These are phyloP conservation scores for Neofusicoccum sp. DNA, from an alignment of 2,329 filamentous ascomycete genomes.

Conservation along the genomic window DNA sequence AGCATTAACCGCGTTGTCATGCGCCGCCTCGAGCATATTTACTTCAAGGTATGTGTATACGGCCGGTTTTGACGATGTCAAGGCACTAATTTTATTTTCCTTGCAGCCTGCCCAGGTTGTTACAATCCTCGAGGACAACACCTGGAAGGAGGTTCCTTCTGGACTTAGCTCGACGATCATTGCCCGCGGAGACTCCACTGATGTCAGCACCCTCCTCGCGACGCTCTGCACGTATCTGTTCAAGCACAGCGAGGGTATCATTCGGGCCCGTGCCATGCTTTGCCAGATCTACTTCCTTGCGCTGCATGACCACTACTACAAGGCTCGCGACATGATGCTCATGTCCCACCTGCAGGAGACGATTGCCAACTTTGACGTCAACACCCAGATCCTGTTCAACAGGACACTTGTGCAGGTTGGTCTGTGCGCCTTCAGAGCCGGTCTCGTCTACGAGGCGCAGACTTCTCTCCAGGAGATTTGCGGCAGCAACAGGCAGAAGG, in stretches of 20 bases:
- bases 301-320: slow-evolving; percentile 97
- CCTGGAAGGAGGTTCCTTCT: slow-evolving; percentile 78
- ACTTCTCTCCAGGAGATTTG: slow-evolving; percentile 98
- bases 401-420: slow-evolving; percentile 96
- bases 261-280: slow-evolving; percentile 93
- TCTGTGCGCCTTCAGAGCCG: slow-evolving; percentile 96
- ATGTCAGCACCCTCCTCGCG: slow-evolving; percentile 77
- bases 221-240: slow-evolving; percentile 95
- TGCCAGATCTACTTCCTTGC: slow-evolving; percentile 99
- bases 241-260: slow-evolving; percentile 90
- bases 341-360: slow-evolving; percentile 99
- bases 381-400: slow-evolving; percentile 98
- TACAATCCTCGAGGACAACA: slow-evolving; percentile 90
- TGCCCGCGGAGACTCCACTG: slow-evolving; percentile 66
- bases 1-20: slow-evolving; percentile 91
- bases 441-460: slow-evolving; percentile 95
- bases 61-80: too few relatives aligned
- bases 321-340: slow-evolving; percentile 97
- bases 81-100: slow-evolving; percentile 20
- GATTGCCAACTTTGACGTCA: slow-evolving; percentile 94
- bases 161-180: slow-evolving; percentile 78
- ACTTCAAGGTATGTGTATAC: slow-evolving; percentile 77
- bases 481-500: slow-evolving; percentile 95
- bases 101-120: slow-evolving; percentile 83
- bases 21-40: slow-evolving; percentile 92